phyloP scores from a whole-genome alignment of 805 yeast species.

The Yarrowia sp. region DNA sequence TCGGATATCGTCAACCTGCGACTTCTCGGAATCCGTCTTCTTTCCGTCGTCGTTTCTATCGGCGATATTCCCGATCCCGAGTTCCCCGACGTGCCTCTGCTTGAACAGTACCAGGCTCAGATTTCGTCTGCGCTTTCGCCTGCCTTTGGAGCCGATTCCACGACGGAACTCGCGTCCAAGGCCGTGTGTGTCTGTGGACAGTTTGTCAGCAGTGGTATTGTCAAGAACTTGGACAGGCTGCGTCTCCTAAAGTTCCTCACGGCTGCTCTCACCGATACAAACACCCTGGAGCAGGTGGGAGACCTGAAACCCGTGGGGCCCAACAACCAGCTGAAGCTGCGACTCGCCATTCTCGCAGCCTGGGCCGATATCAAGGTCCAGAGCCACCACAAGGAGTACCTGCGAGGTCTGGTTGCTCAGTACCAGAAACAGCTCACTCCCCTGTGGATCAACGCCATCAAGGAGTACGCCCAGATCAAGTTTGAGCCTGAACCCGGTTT shows the following conservation, averaged over 20 bases:
- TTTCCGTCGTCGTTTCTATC: constrained; percentile 66
- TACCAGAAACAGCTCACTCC: constrained; percentile 70
- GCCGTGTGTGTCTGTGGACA: constrained; percentile 82
- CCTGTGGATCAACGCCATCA: constrained; percentile 76
- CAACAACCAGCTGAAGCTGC: constrained; percentile 50
- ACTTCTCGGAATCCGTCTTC: constrained; percentile 67
- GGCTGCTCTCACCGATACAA: constrained; percentile 55
- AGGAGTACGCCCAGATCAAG: constrained; percentile 74
- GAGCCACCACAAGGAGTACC: constrained; percentile 45
- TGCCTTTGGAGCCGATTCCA: constrained; percentile 76
- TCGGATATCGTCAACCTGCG: constrained; percentile 68
- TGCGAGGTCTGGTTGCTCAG: constrained; percentile 54
- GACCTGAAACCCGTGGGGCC: constrained; percentile 49
- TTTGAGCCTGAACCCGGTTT: constrained; percentile 56
- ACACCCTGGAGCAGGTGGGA: constrained; percentile 57
- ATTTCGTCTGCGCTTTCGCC: constrained; percentile 89
- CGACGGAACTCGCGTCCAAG: constrained; percentile 72
- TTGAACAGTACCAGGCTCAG: constrained; percentile 95
- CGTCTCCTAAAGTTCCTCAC: constrained; percentile 71
- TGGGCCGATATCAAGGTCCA: constrained; percentile 54
- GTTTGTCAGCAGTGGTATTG: constrained; percentile 68
- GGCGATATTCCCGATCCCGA: constrained; percentile 73
- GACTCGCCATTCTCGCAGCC: constrained; percentile 52
- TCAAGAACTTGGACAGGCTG: constrained; percentile 56
- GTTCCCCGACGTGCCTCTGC: constrained; percentile 69